A percentile compares a stretch with the other conserved stretches of the same genome.
Conservation (phyloP, 495 filamentous ascomycete species). For the Beverwykella pulmonaria region DNA sequence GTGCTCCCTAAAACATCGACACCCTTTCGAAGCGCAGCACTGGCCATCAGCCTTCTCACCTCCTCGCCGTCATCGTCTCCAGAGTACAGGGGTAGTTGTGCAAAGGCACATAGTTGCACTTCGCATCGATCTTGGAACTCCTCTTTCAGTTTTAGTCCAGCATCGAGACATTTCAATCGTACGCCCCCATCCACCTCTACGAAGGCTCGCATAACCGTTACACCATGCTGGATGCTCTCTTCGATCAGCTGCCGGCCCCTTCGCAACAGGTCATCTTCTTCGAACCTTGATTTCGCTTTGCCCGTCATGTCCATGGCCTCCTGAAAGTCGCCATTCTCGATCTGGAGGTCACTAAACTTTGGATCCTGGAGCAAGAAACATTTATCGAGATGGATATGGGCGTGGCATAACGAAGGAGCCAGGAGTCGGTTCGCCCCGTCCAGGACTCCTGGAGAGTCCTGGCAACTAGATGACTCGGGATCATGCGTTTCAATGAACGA, state of each 20-base stretch:
- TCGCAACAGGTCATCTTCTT: conserved; percentile 58
- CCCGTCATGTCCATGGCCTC: conserved; percentile 67
- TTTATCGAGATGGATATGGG: conserved; percentile 79
- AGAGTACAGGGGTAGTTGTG: conserved; percentile 71
- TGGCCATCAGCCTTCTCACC: conserved; percentile 52
- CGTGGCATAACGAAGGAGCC: conserved; percentile 67
- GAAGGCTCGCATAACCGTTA: conserved; percentile 72
- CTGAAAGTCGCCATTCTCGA: conserved; percentile 61
- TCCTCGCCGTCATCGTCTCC: conserved; percentile 53
- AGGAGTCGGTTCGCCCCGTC: conserved; percentile 47
- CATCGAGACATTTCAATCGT: conserved; percentile 59
- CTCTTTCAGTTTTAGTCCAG: conserved; percentile 60
- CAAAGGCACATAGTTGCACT: conserved; percentile 73
- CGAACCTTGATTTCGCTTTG: conserved; percentile 65
- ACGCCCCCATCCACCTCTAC: conserved; percentile 73
- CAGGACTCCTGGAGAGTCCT: conserved; percentile 38
- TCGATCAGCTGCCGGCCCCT: conserved; percentile 68
- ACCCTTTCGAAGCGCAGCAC: conserved; percentile 49
- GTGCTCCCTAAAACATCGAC: conserved; percentile 69
- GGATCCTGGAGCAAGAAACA: conserved; percentile 64
- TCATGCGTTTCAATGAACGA: conserved; percentile 44
- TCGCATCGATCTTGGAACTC: conserved; percentile 58
- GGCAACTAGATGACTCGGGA: conserved; percentile 38
- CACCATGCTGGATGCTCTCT: conserved; percentile 66
- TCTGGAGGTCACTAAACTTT: conserved; percentile 62